Evolutionary conservation across 2,329 filamentous ascomycete genomes (phyloP).

Genomic region (Talaromyces sp.): DNA sequence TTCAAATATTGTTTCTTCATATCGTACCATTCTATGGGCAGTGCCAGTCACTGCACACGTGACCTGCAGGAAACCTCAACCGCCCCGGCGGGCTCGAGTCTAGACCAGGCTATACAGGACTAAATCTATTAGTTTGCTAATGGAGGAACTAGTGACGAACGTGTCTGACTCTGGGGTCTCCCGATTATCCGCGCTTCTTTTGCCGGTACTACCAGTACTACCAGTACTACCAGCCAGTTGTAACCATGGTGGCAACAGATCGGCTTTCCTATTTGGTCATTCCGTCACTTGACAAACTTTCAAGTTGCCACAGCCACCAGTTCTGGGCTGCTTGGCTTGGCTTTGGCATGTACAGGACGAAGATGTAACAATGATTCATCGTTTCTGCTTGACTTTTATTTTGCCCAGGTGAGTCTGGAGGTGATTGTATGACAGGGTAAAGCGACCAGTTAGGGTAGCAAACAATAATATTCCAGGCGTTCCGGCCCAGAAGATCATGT

Average conservation of each 20-base stretch:
- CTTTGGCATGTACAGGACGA: not conserved
- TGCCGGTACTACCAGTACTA: too few relatives aligned
- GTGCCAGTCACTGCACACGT: not conserved
- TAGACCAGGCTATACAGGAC: too few relatives aligned
- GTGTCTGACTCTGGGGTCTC: too few relatives aligned
- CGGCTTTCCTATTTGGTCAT: conserved; percentile 11
- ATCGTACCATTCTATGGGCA: too few relatives aligned
- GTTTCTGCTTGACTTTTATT: not conserved
- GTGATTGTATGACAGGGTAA: not conserved
- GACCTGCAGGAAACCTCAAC: conserved; percentile 5
- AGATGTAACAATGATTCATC: conserved; percentile 9
- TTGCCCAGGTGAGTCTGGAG: too few relatives aligned
- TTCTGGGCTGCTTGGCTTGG: not conserved
- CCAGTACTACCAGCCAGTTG: too few relatives aligned
- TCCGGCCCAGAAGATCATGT: conserved; percentile 1
- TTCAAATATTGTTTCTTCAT: not conserved
- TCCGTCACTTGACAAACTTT: not conserved
- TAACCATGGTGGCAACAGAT: not conserved
- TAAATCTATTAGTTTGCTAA: not conserved
- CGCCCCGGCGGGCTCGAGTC: conserved; percentile 6
- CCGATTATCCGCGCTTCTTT: too few relatives aligned
- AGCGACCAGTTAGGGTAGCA: too few relatives aligned
- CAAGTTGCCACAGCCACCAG: not conserved
- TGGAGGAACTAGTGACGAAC: too few relatives aligned
- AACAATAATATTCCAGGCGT: too few relatives aligned